These are phyloP conservation scores for Galeopsis tetrahit DNA, from an alignment of 257 asterid genomes.

Conservation along the genomic window DNA sequence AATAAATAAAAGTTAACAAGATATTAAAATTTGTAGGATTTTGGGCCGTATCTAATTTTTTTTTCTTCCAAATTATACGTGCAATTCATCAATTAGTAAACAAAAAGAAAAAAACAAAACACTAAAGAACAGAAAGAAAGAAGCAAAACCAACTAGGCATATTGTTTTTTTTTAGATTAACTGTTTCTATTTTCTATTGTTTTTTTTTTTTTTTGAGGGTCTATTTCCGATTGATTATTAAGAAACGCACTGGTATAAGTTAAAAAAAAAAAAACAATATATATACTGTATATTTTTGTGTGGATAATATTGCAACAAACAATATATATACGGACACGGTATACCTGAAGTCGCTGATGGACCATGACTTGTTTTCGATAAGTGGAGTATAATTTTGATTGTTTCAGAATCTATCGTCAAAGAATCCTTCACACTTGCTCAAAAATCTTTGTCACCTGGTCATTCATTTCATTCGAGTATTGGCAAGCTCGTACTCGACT, in stretches of 20 bases:
- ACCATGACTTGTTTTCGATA: background rate
- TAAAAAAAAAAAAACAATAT: background rate
- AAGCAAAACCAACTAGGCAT: background rate
- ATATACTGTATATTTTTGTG: no score
- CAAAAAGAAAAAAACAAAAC: background rate
- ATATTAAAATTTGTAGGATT: background rate
- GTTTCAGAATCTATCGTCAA: background rate
- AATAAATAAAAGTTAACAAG: constrained; percentile 7
- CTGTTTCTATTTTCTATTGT: no score
- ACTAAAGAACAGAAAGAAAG: no score
- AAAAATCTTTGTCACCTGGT: no score
- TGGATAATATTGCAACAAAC: no score
- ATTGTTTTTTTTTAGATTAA: background rate
- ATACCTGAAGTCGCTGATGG: no score
- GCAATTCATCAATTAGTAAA: background rate
- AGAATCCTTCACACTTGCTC: background rate
- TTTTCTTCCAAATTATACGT: background rate
- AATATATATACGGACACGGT: no score
- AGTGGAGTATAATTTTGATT: background rate
- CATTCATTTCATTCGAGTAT: no score
- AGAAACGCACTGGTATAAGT: background rate
- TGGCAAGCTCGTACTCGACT: no score
- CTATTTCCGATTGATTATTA: background rate
- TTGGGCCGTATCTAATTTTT: background rate
- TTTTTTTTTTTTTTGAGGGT: no score